Evolutionary conservation across 305 asterid species (phyloP), one percentile per base, ranked within the genome.

Genomic region (Vinca major): DNA sequence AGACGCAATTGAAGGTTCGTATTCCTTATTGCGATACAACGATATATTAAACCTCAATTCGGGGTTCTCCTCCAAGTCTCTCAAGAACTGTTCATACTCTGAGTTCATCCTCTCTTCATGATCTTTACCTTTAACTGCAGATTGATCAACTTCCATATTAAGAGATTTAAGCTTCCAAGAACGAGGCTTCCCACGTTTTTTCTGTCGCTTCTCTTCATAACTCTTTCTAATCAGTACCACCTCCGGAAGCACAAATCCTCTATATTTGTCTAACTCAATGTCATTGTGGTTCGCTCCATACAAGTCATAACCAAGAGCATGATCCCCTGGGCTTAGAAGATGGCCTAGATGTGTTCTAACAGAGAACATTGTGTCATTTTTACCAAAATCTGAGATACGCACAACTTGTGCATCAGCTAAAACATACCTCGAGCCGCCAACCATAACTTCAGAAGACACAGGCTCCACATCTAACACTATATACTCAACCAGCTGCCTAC

Each of bases 21-120:
- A 80, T 55, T 85, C 96, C 63, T 76, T 82, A 66, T 84, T 80
- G 3, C 78, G 80, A 54, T 89, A 86, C 61, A 89, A 71, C 4
- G 89, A 86, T 40, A 88, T 56, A 74, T 82, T 80, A 67, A 85
- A 86, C 69, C 89, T 85, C 76, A 85, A 8, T 33, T 86, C 89
- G 16, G 93, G 93, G 71, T 83, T 83, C 78, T 90, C 95, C 86
- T 88, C 96, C 80, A 90, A 75, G 73, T 90, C 96, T 65, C 80
- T 78, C 84, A 82, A 73, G 81, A 85, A 86, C 40, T 75, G 80
- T 70, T 90, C 95, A 60, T 86, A 86, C 67, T 88, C 95, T 0
- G 77, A 44, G 65, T 58, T 75, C 80, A 52, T 72, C 84, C 80
- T 85, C 79, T 85, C 93, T 83, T 73, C 87, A 1, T 80, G 69